phyloP scores from a whole-genome alignment of 2,329 filamentous ascomycete genomes.

The Scorias spongiosa region DNA sequence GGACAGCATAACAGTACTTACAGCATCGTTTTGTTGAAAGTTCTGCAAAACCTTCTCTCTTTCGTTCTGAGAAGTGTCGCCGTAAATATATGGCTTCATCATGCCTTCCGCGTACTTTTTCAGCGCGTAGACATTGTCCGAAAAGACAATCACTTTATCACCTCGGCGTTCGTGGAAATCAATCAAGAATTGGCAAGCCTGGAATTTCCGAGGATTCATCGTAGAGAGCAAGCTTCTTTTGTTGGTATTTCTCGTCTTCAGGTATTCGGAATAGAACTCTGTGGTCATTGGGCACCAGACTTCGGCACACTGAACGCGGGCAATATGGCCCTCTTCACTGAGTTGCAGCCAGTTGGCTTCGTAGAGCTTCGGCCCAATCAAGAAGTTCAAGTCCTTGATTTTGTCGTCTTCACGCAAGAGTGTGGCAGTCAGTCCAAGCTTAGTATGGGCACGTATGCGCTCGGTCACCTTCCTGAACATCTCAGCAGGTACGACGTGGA shows the following conservation, averaged over 20 bases:
- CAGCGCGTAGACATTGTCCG: slow-evolving; percentile 89
- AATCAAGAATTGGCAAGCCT: slow-evolving; percentile 95
- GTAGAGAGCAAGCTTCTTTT: slow-evolving; percentile 66
- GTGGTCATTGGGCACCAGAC: slow-evolving; percentile 99
- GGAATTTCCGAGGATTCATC: slow-evolving; percentile 96
- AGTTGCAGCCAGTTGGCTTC: slow-evolving; percentile 99
- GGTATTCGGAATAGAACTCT: slow-evolving; percentile 92
- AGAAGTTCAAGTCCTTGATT: slow-evolving; percentile 90
- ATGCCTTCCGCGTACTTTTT: slow-evolving; percentile 73
- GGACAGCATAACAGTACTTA: slow-evolving; percentile 88
- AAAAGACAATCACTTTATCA: slow-evolving; percentile 97
- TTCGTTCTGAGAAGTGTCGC: slow-evolving; percentile 72
- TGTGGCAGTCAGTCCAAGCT: slow-evolving; percentile 86
- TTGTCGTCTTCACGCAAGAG: slow-evolving; percentile 94
- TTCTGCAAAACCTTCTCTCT: slow-evolving; percentile 80
- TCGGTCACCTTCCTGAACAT: slow-evolving; percentile 93
- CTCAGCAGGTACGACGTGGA: slow-evolving; percentile 91
- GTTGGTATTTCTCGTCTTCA: slow-evolving; percentile 45
- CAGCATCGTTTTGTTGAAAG: slow-evolving; percentile 79
- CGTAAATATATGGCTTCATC: slow-evolving; percentile 79
- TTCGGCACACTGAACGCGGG: slow-evolving; percentile 91
- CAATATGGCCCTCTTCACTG: slow-evolving; percentile 91
- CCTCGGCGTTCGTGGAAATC: slow-evolving; percentile 90
- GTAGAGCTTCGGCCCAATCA: slow-evolving; percentile 94
- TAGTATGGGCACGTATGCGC: slow-evolving; percentile 85